Conservation (phyloP, 2,329 filamentous ascomycete species). For the Aspergillus felis region DNA sequence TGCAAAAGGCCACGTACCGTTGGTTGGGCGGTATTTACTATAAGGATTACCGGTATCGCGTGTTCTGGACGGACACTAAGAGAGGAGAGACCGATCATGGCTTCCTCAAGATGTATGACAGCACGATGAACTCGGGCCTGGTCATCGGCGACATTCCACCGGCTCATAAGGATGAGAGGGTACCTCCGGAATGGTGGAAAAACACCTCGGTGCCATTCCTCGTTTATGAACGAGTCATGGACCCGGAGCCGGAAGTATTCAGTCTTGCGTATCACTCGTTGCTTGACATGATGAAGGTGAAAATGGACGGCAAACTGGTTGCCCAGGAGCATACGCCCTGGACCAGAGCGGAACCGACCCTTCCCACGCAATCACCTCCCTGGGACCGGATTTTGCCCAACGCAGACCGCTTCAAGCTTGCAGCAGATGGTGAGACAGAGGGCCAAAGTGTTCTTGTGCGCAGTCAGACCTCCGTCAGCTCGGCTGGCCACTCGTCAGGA, state of each 20-base stretch:
- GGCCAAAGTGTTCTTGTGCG: background rate
- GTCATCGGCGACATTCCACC: slow-evolving; percentile 25
- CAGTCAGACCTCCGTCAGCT: background rate
- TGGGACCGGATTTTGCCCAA: slow-evolving; percentile 3
- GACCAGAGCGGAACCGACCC: background rate
- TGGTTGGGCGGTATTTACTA: slow-evolving; percentile 39
- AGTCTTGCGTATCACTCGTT: slow-evolving; percentile 11
- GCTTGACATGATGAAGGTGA: slow-evolving; percentile 7
- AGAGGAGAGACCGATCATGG: slow-evolving; percentile 22
- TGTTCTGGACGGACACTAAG: slow-evolving; percentile 31
- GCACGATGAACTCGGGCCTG: slow-evolving; percentile 18
- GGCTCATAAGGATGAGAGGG: slow-evolving; percentile 11
- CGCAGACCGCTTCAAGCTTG: slow-evolving; percentile 2
- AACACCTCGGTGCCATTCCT: slow-evolving; percentile 21
- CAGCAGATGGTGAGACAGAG: background rate
- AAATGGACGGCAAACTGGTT: slow-evolving; percentile 1
- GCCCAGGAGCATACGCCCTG: slow-evolving; percentile 9
- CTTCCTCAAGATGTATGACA: slow-evolving; percentile 30
- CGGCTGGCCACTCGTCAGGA: background rate
- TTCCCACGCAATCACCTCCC: background rate
- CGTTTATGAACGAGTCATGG: slow-evolving; percentile 33
- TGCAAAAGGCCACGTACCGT: slow-evolving; percentile 26
- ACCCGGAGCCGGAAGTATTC: slow-evolving; percentile 19
- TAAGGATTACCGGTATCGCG: slow-evolving; percentile 15
- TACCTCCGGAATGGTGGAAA: slow-evolving; percentile 25